Percentiles rank a stretch among this genome's conserved stretches.
These are phyloP conservation scores for Lagenidium giganteum DNA, from an alignment of 352 stramenopile species.

Conservation along the genomic window DNA sequence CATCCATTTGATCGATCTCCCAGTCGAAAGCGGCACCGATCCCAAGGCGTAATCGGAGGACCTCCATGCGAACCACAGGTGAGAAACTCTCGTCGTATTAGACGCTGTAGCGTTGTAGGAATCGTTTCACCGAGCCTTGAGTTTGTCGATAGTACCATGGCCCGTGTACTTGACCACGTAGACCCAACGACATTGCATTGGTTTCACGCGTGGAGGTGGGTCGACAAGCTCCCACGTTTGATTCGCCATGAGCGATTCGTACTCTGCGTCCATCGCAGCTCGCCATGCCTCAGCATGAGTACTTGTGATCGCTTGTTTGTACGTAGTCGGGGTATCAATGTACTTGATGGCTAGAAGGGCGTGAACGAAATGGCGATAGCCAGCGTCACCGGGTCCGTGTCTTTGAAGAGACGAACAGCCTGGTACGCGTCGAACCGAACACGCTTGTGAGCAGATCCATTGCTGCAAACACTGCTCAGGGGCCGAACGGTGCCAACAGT, in stretches of 20 bases:
- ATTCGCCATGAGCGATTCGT: constrained; percentile 2
- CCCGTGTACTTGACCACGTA: constrained; percentile 16
- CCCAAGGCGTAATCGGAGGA: constrained; percentile 6
- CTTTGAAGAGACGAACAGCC: too few species aligned
- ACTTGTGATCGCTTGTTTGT: constrained; percentile 8
- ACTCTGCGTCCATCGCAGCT: constrained; percentile 5
- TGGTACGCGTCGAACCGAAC: too few species aligned
- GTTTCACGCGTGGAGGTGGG: constrained; percentile 4
- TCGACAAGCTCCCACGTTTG: constrained; percentile 2
- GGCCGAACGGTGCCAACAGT: too few species aligned
- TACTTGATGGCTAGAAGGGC: constrained; percentile 6
- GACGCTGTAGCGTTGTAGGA: constrained; percentile 13
- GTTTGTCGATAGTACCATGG: constrained; percentile 12
- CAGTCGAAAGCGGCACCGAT: neutral
- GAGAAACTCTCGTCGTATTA: constrained; percentile 20
- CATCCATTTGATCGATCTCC: constrained; percentile 3
- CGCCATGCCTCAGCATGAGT: constrained; percentile 2
- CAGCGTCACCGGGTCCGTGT: too few species aligned
- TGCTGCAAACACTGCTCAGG: too few species aligned
- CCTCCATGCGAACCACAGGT: constrained; percentile 9
- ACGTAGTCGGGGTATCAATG: constrained; percentile 5
- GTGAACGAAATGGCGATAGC: constrained; percentile 4
- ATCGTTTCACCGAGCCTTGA: constrained; percentile 20
- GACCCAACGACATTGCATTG: constrained; percentile 11
- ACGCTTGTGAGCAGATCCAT: too few species aligned